Conservation (phyloP, 2,329 filamentous ascomycete genomes). For the Pseudogymnoascus sp. region DNA sequence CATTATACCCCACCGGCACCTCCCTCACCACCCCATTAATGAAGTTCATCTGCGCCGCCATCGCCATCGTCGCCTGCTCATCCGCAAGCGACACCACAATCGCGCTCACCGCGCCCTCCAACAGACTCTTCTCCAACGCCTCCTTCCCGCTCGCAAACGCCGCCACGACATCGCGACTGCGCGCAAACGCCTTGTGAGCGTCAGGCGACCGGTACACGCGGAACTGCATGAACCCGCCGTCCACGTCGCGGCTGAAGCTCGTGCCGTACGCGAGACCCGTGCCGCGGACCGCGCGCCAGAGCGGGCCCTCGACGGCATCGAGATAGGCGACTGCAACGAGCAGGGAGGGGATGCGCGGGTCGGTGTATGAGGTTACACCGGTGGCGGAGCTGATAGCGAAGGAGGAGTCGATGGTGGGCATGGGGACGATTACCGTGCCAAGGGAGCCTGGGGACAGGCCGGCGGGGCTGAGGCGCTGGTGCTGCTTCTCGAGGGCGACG, state of each 20-base stretch:
- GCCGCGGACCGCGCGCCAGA: constrained; percentile 89
- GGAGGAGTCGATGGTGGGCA: constrained; percentile 88
- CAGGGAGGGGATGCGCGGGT: constrained; percentile 73
- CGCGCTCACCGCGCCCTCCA: constrained; percentile 84
- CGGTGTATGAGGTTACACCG: constrained; percentile 67
- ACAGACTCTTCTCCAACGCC: constrained; percentile 58
- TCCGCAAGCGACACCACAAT: constrained; percentile 84
- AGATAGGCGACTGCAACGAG: constrained; percentile 87
- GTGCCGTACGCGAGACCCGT: constrained; percentile 90
- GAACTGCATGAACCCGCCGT: constrained; percentile 75
- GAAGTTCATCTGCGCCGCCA: constrained; percentile 77
- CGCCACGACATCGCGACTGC: constrained; percentile 66
- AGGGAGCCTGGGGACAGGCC: constrained; percentile 69
- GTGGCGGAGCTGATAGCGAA: constrained; percentile 70
- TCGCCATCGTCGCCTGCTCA: constrained; percentile 77
- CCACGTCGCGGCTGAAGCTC: constrained; percentile 68
- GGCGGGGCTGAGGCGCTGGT: constrained; percentile 65
- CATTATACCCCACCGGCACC: constrained; percentile 69
- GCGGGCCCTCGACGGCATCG: constrained; percentile 84
- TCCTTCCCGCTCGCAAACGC: constrained; percentile 65
- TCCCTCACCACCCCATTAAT: constrained; percentile 71
- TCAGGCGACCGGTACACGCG: constrained; percentile 87
- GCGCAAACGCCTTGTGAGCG: constrained; percentile 74
- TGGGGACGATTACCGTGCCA: constrained; percentile 73
- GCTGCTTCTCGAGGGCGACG: constrained; percentile 62